phyloP scores from a whole-genome alignment of 2,329 filamentous ascomycete species.

The Lojkania enalia region DNA sequence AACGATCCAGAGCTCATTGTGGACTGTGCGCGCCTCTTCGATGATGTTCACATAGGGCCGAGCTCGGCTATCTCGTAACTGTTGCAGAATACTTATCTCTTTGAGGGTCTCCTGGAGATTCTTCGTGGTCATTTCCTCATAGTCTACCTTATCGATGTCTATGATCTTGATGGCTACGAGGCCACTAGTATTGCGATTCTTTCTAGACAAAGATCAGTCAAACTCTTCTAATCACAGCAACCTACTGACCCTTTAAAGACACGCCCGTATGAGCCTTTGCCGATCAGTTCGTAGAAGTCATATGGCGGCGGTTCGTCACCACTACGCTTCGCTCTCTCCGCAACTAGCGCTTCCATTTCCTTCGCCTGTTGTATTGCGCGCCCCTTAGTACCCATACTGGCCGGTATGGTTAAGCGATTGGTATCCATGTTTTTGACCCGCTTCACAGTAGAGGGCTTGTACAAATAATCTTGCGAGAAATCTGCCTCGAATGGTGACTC shows the following conservation, averaged over 20 bases:
- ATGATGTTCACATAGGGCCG: constrained; percentile 84
- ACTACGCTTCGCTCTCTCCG: constrained; percentile 63
- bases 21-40: constrained; percentile 76
- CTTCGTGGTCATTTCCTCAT: constrained; percentile 45
- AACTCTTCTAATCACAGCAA: background rate
- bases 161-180: constrained; percentile 81
- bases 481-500: constrained; percentile 27
- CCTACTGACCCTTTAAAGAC: constrained; percentile 66
- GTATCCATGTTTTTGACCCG: constrained; percentile 42
- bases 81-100: constrained; percentile 68
- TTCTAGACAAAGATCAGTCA: constrained; percentile 33
- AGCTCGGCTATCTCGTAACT: constrained; percentile 73
- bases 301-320: constrained; percentile 67
- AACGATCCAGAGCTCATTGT: constrained; percentile 83
- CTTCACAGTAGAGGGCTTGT: no score
- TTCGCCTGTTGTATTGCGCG: constrained; percentile 70
- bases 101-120: constrained; percentile 59
- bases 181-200: constrained; percentile 47
- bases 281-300: constrained; percentile 71
- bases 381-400: constrained; percentile 52
- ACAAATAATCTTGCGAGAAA: no score
- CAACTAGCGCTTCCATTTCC: constrained; percentile 68
- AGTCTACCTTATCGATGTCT: constrained; percentile 77
- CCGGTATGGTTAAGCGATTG: constrained; percentile 32
- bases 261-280: constrained; percentile 73